Evolutionary conservation across 371 early-diverging fungal species (phyloP), one percentile per base, ranked within the genome.

Genomic region (Apophysomyces sp.): DNA sequence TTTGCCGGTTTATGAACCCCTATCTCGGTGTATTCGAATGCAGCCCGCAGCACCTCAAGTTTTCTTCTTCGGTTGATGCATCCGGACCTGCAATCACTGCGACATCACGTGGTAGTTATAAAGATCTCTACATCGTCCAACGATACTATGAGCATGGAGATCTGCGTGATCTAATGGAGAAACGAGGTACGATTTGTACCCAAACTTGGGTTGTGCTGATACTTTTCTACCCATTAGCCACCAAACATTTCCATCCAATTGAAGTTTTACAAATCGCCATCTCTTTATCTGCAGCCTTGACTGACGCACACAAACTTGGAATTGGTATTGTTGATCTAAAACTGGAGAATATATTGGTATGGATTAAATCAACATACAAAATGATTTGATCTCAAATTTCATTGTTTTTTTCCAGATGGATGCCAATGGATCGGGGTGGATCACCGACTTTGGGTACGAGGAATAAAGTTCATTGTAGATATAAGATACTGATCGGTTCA

Each of bases 251-350:
- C 16, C 63, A 65, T 13, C 68, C 67, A 1, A 40, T 54, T 24
- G 75, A 78, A 28, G 69, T 71, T 3, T 24, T 74, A 1, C 68
- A 72, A 9, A 64, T 73, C 4, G 62, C 66, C 4, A 61, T 75
- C 3, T 68, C 71, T 26, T 51, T 78, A 13, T 75, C 75, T 49
- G 58, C 75, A 2, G 71, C 72, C 7, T 60, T 78, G 3, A 53
- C 57, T 18, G 75, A 78, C 30, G 66, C 69, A 9, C 78, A 78
- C 49, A 36, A 34, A 0, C 36, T 71, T 0, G 58, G 60, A 16
- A 68, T 78, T 40, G 78, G 78, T 4, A 63, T 78, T 32, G 69
- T 78, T 7, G 78, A 78, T 55, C 37, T 78, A 2, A 78, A 78
- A 37, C 39, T 75, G 5, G 78, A 78, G 29, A 78, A 78, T 51